Percentiles rank a stretch among this genome's conserved stretches.
These are phyloP conservation scores for Antitrichia curtipendula DNA, from an alignment of 225 moss, liverwort and hornwort species.

Conservation along the genomic window DNA sequence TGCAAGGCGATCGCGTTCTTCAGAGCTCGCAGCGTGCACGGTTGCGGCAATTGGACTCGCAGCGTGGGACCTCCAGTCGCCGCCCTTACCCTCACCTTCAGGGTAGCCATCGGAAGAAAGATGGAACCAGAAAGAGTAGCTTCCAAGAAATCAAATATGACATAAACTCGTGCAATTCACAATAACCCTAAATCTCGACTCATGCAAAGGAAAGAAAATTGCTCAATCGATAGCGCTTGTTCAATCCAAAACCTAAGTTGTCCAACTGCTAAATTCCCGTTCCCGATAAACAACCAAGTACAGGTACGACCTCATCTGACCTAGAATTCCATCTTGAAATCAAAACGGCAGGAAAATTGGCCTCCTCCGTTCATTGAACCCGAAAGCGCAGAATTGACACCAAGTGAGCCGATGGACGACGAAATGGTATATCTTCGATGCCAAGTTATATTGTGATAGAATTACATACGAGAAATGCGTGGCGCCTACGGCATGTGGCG, in stretches of 20 bases:
- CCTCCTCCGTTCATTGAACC: background rate
- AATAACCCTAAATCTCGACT: background rate
- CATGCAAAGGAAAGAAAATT: background rate
- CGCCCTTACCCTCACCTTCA: slow-evolving; percentile 79
- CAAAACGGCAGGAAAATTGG: background rate
- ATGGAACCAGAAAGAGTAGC: background rate
- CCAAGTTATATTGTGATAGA: background rate
- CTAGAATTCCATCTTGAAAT: background rate
- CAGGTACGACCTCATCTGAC: background rate
- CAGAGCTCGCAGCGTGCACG: slow-evolving; percentile 51
- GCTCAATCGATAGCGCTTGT: background rate
- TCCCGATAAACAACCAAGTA: background rate
- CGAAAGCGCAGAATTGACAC: background rate
- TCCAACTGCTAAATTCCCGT: background rate
- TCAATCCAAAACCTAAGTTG: background rate
- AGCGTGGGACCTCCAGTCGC: slow-evolving; percentile 63
- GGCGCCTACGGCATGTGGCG: background rate
- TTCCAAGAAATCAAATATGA: background rate
- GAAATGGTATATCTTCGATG: background rate
- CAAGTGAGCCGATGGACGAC: background rate
- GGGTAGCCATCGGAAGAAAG: slow-evolving; percentile 21
- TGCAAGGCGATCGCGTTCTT: slow-evolving; percentile 50
- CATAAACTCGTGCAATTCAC: background rate
- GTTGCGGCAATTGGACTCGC: slow-evolving; percentile 46
- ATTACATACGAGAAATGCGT: background rate